Evolutionary conservation across 140 eudicot genomes (phyloP).

Genomic region (Oenanthe javanica): DNA sequence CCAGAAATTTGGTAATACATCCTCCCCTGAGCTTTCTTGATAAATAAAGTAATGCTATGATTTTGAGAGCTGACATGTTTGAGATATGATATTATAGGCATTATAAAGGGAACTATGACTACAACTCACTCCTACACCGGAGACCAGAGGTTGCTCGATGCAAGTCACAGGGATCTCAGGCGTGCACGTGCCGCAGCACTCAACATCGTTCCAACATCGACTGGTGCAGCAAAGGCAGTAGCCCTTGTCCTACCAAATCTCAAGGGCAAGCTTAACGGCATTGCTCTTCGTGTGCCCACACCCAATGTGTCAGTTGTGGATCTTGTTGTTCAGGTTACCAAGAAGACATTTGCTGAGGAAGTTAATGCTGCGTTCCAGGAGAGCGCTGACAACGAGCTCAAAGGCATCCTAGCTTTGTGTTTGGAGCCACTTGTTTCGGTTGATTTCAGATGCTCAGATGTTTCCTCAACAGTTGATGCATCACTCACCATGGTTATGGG

Average conservation of each 20-base stretch:
- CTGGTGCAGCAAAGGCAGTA: slow-evolving; percentile 94
- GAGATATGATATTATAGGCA: slow-evolving; percentile 32
- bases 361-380: slow-evolving; percentile 84
- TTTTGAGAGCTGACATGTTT: not conserved
- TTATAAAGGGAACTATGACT: slow-evolving; percentile 94
- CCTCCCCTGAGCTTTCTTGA: not conserved
- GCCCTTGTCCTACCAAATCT: slow-evolving; percentile 81
- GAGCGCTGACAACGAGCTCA: slow-evolving; percentile 63
- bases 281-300: slow-evolving; percentile 88
- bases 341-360: slow-evolving; percentile 91
- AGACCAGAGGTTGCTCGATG: slow-evolving; percentile 91
- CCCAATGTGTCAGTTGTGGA: slow-evolving; percentile 95
- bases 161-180: slow-evolving; percentile 84
- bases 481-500: slow-evolving; percentile 96
- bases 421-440: slow-evolving; percentile 85
- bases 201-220: slow-evolving; percentile 87
- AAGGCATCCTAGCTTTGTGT: slow-evolving; percentile 67
- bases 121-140: slow-evolving; percentile 97
- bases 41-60: not conserved
- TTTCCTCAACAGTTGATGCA: slow-evolving; percentile 77
- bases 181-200: slow-evolving; percentile 95
- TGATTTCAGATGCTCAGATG: slow-evolving; percentile 81
- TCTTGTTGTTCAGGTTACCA: slow-evolving; percentile 74
- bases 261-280: slow-evolving; percentile 86
- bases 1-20: slow-evolving; percentile 68